phyloP scores from a whole-genome alignment of 345 rosid species.

The Odontarrhena argentea region DNA sequence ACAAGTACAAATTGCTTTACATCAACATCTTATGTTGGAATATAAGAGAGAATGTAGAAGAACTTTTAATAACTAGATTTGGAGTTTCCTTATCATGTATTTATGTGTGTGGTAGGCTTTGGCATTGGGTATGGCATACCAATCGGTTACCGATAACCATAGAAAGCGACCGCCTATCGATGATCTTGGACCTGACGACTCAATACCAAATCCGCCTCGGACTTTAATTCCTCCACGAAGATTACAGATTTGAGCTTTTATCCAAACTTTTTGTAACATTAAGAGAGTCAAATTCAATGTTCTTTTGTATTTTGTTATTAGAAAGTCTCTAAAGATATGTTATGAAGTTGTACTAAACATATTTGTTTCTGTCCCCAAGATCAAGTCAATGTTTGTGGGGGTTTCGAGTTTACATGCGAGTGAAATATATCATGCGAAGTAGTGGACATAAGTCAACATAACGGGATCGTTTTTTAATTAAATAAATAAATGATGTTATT shows the following conservation, averaged over 20 bases:
- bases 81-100: not conserved
- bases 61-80: not conserved
- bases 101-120: conserved; percentile 54
- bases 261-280: not conserved
- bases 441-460: conserved; percentile 31
- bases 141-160: conserved; percentile 68
- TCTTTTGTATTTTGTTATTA: not conserved
- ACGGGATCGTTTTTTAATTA: not conserved
- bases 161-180: conserved; percentile 76
- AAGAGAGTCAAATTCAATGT: conserved; percentile 7
- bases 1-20: too few relatives aligned
- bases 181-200: conserved; percentile 64
- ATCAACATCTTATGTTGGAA: too few relatives aligned
- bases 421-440: conserved; percentile 33
- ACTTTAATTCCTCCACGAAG: conserved; percentile 48
- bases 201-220: conserved; percentile 49
- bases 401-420: not conserved
- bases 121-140: conserved; percentile 89
- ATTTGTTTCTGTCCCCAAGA: not conserved
- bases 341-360: conserved; percentile 5
- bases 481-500: not conserved
- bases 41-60: too few relatives aligned
- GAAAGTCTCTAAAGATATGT: not conserved
- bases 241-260: conserved; percentile 40
- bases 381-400: conserved; percentile 14